phyloP scores from a whole-genome alignment of 345 rosid species.

The Raphanus raphanistrum region DNA sequence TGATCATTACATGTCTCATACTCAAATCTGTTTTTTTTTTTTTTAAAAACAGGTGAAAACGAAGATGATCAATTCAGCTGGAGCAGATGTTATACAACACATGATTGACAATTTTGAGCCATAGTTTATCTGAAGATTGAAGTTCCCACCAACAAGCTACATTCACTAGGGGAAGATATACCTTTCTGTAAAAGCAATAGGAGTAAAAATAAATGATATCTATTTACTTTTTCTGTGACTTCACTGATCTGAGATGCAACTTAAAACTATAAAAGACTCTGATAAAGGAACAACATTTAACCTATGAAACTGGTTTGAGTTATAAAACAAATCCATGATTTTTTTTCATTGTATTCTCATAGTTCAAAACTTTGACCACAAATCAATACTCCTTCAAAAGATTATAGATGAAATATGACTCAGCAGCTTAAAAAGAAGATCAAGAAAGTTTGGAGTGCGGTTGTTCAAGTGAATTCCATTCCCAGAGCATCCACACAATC shows the following conservation, averaged over 20 bases:
- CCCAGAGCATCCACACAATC: slow-evolving; percentile 83
- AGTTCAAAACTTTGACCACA: background rate
- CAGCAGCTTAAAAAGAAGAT: slow-evolving; percentile 8
- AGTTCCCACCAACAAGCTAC: background rate
- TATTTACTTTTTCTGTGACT: background rate
- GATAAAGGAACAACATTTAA: background rate
- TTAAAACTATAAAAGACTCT: background rate
- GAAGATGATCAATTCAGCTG: slow-evolving; percentile 59
- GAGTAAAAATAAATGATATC: background rate
- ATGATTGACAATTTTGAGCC: slow-evolving; percentile 71
- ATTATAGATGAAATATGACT: background rate
- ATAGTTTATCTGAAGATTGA: slow-evolving; percentile 16
- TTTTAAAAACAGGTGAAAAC: slow-evolving; percentile 82
- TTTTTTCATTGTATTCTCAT: background rate
- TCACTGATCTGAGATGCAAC: background rate
- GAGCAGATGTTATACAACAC: slow-evolving; percentile 82
- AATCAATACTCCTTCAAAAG: background rate
- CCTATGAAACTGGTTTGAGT: slow-evolving; percentile 1
- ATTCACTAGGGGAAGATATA: background rate
- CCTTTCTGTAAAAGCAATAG: background rate
- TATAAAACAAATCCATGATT: background rate
- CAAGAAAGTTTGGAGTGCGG: slow-evolving; percentile 39
- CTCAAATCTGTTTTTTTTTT: background rate
- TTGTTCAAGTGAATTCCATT: slow-evolving; percentile 64
- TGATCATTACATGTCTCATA: background rate